Conservation (phyloP, 163 green algal species). For the Chlorella variabilis region DNA sequence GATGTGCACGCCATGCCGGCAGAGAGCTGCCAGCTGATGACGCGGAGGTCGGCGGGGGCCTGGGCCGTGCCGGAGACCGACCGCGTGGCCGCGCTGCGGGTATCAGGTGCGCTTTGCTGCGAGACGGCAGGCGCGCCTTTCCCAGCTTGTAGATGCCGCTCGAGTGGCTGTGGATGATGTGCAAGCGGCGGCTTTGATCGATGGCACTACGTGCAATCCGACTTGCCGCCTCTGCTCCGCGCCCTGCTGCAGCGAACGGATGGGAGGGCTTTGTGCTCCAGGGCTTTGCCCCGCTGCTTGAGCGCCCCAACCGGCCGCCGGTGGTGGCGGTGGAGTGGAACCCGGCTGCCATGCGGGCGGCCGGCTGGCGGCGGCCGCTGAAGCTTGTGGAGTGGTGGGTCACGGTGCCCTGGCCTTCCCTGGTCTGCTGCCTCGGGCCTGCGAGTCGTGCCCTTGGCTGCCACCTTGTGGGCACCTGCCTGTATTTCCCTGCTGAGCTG, state of each 20-base stretch:
- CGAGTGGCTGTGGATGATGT: no score
- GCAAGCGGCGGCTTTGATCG: no score
- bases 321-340: constrained; percentile 84
- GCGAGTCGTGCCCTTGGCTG: no score
- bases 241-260: constrained; percentile 55
- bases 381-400: constrained; percentile 41
- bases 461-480: no score
- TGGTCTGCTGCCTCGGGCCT: not conserved
- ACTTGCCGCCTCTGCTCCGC: not conserved
- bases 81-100: constrained; percentile 70
- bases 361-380: constrained; percentile 46
- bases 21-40: constrained; percentile 39
- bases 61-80: constrained; percentile 25
- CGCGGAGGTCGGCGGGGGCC: constrained; percentile 12
- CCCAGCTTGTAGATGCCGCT: no score
- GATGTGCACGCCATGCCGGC: constrained; percentile 29
- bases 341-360: constrained; percentile 53
- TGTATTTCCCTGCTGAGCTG: no score
- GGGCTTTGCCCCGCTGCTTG: constrained; percentile 63
- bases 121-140: no score
- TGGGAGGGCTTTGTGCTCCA: constrained; percentile 80
- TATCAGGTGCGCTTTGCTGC: constrained; percentile 63
- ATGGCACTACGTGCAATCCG: no score
- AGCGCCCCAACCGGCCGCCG: constrained; percentile 43
- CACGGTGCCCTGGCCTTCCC: not conserved